Base-by-base conservation (phyloP, 495 filamentous ascomycete genomes). In the Penicillium cinerascens region DNA sequence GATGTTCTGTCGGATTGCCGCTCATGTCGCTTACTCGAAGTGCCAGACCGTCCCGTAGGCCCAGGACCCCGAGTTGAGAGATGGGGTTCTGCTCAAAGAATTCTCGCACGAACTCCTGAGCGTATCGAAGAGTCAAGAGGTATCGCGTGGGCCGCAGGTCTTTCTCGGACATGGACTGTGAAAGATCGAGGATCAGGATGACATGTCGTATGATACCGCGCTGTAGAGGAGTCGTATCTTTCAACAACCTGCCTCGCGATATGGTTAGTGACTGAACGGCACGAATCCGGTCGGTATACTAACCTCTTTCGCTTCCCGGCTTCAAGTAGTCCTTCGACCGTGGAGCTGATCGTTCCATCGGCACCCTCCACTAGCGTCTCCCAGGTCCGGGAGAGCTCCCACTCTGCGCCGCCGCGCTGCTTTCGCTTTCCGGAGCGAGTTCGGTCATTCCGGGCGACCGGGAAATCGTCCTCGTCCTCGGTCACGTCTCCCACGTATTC, bases 71-170 rank as follows among this genome's bases (percentile, higher is more conserved):
- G 35, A 98, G 78, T 64, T 98, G 95, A 25, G 89, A 93, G 67
- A 98, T 97, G n/a, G 93, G 93, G 54, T 98, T 98, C 68, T 98
- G 93, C 68, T 97, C 92, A 66, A 97, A 98, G 71, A 91, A 98
- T 58, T 97, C 95, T 41, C 84, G 80, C 35, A 97, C 87, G 66
- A 96, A 97, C 52, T 89, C 87, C 53, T 86, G 80, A 41, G 91
- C 88, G 73, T 92, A 95, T 58, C 85, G 85, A 52, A 97, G 78
- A 8, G 85, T 85, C 35, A 96, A 78, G 38, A 89, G 79, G 67
- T 92, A 91, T 27, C 92, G 82, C 17, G 82, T 96, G 6, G 93
- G 93, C 13, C 89, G 82, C 27, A 97, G 77, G 59, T 98, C 93
- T 68, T 97, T 97, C 70, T 97, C 93, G 13, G 81, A 71, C 93